These are phyloP conservation scores for Rhizopogon roseolus DNA, from an alignment of 768 basidiomycete genomes.

Conservation along the genomic window DNA sequence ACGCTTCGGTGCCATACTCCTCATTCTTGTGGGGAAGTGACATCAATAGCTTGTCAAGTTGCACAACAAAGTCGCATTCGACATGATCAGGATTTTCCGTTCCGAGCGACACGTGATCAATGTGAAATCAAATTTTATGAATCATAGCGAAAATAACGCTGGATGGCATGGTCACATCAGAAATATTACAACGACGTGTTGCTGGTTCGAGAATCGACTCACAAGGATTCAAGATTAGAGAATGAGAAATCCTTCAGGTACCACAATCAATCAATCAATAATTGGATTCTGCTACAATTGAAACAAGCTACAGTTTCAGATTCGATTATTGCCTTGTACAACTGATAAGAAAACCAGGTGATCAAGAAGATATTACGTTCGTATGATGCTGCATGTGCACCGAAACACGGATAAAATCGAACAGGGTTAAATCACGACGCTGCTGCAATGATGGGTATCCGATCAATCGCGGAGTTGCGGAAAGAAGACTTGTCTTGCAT, in stretches of 20 bases:
- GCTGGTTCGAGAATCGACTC: no score
- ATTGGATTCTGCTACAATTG: neutral
- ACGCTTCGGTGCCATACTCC: constrained; percentile 62
- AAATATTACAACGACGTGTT: no score
- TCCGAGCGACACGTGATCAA: no score
- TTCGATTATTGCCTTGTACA: neutral
- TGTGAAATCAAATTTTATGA: no score
- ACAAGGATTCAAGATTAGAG: no score
- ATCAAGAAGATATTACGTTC: constrained; percentile 1
- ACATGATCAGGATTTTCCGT: no score
- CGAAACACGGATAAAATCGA: neutral
- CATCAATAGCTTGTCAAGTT: constrained; percentile 10
- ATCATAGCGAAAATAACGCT: no score
- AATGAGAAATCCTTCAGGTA: neutral
- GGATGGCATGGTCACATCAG: no score
- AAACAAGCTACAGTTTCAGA: neutral
- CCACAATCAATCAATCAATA: neutral
- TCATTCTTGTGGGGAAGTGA: constrained; percentile 59
- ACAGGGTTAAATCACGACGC: constrained; percentile 7
- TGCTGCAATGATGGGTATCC: constrained; percentile 22
- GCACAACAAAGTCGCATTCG: no score
- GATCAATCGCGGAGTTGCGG: constrained; percentile 57
- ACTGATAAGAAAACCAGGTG: constrained; percentile 1
- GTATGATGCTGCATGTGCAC: neutral
- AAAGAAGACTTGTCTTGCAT: constrained; percentile 89